Evolutionary conservation across 805 yeast species (phyloP).

Genomic region (Nakazawaea holstii): DNA sequence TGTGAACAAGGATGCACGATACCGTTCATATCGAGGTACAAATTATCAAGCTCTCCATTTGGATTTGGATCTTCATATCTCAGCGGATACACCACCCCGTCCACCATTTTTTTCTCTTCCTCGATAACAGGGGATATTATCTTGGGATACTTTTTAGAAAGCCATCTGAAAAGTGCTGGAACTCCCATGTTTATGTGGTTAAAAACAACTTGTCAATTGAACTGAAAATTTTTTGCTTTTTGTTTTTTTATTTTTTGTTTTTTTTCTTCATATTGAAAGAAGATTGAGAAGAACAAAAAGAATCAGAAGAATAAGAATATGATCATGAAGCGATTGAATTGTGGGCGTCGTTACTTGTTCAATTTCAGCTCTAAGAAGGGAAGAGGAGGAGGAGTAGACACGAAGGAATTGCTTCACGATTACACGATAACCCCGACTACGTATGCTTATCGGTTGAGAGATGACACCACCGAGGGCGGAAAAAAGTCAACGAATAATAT

Average conservation of each 20-base stretch:
- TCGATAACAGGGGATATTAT: slow-evolving; percentile 88
- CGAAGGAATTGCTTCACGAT: slow-evolving; percentile 10
- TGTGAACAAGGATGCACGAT: slow-evolving; percentile 99
- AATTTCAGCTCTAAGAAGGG: neutral
- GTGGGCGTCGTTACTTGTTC: neutral
- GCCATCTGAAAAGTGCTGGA: slow-evolving; percentile 97
- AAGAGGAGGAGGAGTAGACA: neutral
- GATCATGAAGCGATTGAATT: neutral
- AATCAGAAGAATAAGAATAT: no score
- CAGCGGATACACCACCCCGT: slow-evolving; percentile 60
- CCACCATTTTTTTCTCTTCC: slow-evolving; percentile 53
- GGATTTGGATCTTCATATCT: slow-evolving; percentile 76
- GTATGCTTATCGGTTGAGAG: slow-evolving; percentile 13
- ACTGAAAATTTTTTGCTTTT: neutral
- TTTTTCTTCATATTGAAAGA: no score
- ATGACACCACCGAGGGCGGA: neutral
- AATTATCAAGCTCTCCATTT: slow-evolving; percentile 91
- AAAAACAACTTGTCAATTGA: neutral
- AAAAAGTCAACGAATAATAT: neutral
- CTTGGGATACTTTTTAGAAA: slow-evolving; percentile 88
- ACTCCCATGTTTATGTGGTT: slow-evolving; percentile 64
- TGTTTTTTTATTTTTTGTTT: neutral
- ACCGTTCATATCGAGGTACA: slow-evolving; percentile 97
- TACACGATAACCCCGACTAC: slow-evolving; percentile 18
- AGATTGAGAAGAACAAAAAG: no score